phyloP scores from a whole-genome alignment of 805 yeast species.

The Scheffersomyces lignosus region DNA sequence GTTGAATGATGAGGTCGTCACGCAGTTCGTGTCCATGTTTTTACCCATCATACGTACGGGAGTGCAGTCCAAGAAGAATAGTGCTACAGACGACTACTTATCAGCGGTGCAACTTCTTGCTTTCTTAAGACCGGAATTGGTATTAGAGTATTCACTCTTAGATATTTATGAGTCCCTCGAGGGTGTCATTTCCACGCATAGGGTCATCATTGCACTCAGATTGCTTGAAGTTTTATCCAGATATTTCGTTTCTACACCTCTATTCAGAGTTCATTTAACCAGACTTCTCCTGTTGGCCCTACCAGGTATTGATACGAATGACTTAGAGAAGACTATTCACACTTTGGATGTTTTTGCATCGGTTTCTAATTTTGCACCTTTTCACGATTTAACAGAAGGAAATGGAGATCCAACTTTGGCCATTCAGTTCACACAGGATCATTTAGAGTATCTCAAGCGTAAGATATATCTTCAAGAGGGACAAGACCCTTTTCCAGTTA shows the following conservation, averaged over 20 bases:
- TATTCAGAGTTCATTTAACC: slow-evolving; percentile 76
- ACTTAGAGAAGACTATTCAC: slow-evolving; percentile 67
- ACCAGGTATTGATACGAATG: slow-evolving; percentile 89
- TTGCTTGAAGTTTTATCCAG: slow-evolving; percentile 66
- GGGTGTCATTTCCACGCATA: slow-evolving; percentile 72
- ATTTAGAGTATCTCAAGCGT: slow-evolving; percentile 54
- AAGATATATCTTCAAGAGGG: slow-evolving; percentile 27
- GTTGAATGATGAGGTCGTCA: slow-evolving; percentile 32
- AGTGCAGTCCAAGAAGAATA: slow-evolving; percentile 69
- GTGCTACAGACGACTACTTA: slow-evolving; percentile 57
- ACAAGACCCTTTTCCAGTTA: slow-evolving; percentile 36
- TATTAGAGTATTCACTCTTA: slow-evolving; percentile 54
- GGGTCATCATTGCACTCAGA: slow-evolving; percentile 71
- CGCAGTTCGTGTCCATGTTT: slow-evolving; percentile 50
- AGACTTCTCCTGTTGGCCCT: slow-evolving; percentile 67
- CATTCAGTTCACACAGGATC: slow-evolving; percentile 62
- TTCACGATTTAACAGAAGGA: slow-evolving; percentile 56
- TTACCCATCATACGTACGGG: slow-evolving; percentile 63
- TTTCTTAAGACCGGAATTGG: slow-evolving; percentile 54
- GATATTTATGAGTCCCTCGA: slow-evolving; percentile 80
- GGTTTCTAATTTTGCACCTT: slow-evolving; percentile 70
- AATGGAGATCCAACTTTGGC: slow-evolving; percentile 37
- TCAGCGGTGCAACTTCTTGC: slow-evolving; percentile 63
- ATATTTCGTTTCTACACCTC: slow-evolving; percentile 60
- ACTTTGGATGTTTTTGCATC: slow-evolving; percentile 70